phyloP scores from a whole-genome alignment of 225 moss, liverwort and hornwort genomes.

The Asterella californica region DNA sequence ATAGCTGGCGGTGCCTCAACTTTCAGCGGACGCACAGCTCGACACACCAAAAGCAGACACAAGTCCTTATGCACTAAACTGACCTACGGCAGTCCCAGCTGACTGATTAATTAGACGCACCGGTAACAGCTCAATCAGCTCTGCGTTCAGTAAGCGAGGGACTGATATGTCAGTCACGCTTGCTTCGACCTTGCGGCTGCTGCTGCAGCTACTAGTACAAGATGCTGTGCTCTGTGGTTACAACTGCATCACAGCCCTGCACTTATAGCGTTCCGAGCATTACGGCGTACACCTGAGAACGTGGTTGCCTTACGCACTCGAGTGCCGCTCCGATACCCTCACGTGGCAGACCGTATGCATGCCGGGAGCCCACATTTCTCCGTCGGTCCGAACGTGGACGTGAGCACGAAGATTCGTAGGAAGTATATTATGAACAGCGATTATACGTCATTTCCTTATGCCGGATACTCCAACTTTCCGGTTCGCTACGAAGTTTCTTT shows the following conservation, averaged over 20 bases:
- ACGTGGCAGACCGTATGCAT: slow-evolving; percentile 11
- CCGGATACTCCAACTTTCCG: neutral
- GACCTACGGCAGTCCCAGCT: neutral
- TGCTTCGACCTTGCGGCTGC: neutral
- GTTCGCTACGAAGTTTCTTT: neutral
- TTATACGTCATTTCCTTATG: neutral
- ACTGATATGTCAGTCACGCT: neutral
- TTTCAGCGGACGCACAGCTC: neutral
- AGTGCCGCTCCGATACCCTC: neutral
- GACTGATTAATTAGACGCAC: neutral
- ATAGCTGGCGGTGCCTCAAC: neutral
- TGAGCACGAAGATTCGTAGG: neutral
- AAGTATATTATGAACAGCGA: neutral
- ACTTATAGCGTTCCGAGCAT: neutral
- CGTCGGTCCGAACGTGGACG: neutral
- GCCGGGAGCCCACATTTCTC: neutral
- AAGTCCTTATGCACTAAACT: neutral
- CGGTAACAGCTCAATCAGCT: neutral
- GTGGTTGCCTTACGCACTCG: neutral
- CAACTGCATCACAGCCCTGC: neutral
- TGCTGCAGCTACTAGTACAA: neutral
- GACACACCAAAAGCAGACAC: neutral
- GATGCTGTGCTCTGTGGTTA: neutral
- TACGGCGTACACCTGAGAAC: neutral
- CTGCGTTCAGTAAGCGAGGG: neutral